These are phyloP conservation scores for Paraurostyla sp. DNA, from an alignment of 73 alveolate genomes.

Conservation along the genomic window DNA sequence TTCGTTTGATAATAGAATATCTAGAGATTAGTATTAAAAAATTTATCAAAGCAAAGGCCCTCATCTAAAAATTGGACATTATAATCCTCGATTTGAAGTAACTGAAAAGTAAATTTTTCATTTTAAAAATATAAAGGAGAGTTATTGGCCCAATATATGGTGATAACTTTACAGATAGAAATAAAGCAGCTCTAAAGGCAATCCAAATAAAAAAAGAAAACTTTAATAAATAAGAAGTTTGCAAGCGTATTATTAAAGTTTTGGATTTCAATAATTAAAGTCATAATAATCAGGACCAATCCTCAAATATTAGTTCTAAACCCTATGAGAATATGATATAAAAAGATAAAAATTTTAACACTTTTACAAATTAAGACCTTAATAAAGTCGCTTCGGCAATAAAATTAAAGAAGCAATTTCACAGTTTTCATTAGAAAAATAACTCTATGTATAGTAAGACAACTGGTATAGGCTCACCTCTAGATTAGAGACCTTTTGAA, in stretches of 20 bases:
- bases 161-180: neutral
- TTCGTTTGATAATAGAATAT: neutral
- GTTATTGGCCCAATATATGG: conserved; percentile 32
- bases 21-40: conserved; percentile 25
- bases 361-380: neutral
- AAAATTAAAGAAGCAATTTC: neutral
- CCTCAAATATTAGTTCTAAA: neutral
- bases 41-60: neutral
- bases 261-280: neutral
- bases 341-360: too few species aligned
- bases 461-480: neutral
- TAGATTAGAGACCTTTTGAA: neutral
- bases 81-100: conserved; percentile 30
- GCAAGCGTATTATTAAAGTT: conserved; percentile 11
- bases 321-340: neutral
- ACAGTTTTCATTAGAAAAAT: neutral
- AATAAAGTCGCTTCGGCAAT: neutral
- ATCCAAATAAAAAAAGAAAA: neutral
- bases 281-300: neutral
- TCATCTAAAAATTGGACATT: conserved; percentile 2
- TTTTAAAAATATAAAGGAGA: neutral
- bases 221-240: conserved; percentile 4
- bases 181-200: neutral
- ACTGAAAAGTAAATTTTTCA: conserved; percentile 8
- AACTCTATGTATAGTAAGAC: neutral